Percentiles rank a stretch among this genome's conserved stretches.
Evolutionary conservation across 2,329 filamentous ascomycete species (phyloP).

Genomic region (Penicillium sp.): DNA sequence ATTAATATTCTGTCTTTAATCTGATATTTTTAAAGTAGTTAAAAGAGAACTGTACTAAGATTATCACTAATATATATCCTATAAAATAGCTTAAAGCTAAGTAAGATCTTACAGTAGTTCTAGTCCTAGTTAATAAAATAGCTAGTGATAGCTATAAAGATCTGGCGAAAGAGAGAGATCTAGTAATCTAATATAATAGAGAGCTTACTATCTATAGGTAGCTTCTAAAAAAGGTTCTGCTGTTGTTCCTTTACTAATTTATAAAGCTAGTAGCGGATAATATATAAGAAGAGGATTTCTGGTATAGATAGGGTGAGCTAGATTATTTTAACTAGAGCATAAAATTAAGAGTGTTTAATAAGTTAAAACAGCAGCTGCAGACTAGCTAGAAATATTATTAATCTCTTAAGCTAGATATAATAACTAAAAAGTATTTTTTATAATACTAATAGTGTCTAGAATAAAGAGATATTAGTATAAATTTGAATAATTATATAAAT

Average conservation of each 20-base stretch:
- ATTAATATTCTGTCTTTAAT: slow-evolving; percentile 4
- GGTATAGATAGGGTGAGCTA: neutral
- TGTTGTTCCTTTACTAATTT: neutral
- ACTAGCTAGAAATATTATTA: neutral
- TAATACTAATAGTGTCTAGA: too few relatives aligned
- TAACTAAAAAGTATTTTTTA: neutral
- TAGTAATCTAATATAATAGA: slow-evolving; percentile 11
- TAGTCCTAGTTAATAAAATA: slow-evolving; percentile 9
- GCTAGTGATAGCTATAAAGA: slow-evolving; percentile 9
- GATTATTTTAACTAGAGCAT: slow-evolving; percentile 1
- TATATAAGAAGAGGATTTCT: slow-evolving; percentile 6
- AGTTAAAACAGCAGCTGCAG: neutral
- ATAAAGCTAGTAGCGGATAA: neutral
- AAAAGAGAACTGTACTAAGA: neutral
- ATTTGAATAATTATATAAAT: too few relatives aligned
- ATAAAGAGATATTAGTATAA: too few relatives aligned
- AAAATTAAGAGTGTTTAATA: neutral
- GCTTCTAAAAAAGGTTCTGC: neutral
- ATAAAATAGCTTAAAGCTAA: neutral
- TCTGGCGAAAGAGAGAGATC: neutral
- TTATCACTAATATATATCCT: neutral
- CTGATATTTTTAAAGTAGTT: neutral
- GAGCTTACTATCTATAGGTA: neutral
- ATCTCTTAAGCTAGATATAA: neutral
- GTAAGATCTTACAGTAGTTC: neutral